Percentiles rank a stretch among this genome's conserved stretches.
phyloP scores from a whole-genome alignment of 2,329 filamentous ascomycete genomes.

The Cordyceps fumosorosea region DNA sequence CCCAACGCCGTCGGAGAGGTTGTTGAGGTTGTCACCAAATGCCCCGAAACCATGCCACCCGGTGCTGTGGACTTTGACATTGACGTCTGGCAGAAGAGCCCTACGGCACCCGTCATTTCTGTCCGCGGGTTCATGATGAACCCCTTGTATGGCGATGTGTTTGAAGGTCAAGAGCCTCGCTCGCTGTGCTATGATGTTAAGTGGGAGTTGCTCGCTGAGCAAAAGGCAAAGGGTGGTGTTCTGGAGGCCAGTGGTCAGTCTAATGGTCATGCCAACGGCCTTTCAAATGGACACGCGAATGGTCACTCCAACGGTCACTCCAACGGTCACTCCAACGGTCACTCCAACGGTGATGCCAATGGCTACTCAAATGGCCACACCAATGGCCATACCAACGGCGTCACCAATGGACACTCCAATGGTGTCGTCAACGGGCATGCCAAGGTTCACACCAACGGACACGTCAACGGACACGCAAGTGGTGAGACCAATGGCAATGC shows the following conservation, averaged over 20 bases:
- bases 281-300: constrained; percentile 9
- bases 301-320: neutral
- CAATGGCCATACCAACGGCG: constrained; percentile 3
- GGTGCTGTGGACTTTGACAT: constrained; percentile 28
- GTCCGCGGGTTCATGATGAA: constrained; percentile 33
- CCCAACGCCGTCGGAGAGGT: constrained; percentile 23
- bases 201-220: constrained; percentile 32
- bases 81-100: constrained; percentile 25
- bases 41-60: constrained; percentile 17
- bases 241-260: constrained; percentile 4
- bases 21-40: constrained; percentile 22
- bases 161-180: constrained; percentile 17
- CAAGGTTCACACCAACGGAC: neutral
- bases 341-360: neutral
- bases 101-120: constrained; percentile 25
- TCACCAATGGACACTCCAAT: constrained; percentile 2
- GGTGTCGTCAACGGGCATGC: neutral
- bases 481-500: neutral
- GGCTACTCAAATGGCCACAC: constrained; percentile 1
- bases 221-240: neutral
- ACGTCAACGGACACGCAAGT: neutral
- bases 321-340: neutral
- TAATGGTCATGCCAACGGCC: neutral
- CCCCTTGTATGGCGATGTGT: constrained; percentile 32
- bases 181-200: constrained; percentile 38